Evolutionary conservation across 805 yeast species (phyloP).

Genomic region (Schwanniomyces vanrijiae): DNA sequence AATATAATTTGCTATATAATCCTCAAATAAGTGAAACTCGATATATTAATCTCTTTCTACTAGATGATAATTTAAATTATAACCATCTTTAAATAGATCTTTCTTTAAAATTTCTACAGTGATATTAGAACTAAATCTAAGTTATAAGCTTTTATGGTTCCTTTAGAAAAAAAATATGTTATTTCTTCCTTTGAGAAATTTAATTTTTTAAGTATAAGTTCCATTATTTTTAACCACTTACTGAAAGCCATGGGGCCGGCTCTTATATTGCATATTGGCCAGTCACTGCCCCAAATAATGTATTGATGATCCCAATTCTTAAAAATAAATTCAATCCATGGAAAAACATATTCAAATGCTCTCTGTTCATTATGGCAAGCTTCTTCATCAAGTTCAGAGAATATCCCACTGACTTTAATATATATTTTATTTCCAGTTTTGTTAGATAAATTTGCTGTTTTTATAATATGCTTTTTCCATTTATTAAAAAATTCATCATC

Average conservation of each 20-base stretch:
- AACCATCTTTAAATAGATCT: no score
- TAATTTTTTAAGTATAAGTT: constrained; percentile 13
- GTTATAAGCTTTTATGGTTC: background rate
- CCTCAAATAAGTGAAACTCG: no score
- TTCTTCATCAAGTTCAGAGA: constrained; percentile 33
- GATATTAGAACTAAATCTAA: background rate
- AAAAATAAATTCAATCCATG: constrained; percentile 30
- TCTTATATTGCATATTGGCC: constrained; percentile 39
- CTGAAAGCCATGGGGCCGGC: constrained; percentile 11
- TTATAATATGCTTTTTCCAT: constrained; percentile 21
- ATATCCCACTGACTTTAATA: constrained; percentile 43
- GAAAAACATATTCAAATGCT: constrained; percentile 19
- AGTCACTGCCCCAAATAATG: constrained; percentile 44
- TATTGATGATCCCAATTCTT: constrained; percentile 29
- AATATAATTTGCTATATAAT: no score
- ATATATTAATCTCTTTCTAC: no score
- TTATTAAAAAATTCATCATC: constrained; percentile 8
- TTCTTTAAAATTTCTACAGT: no score
- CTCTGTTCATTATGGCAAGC: constrained; percentile 9
- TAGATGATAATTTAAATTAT: no score
- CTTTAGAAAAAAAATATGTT: background rate
- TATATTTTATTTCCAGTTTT: constrained; percentile 18
- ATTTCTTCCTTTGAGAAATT: background rate
- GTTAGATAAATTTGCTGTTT: constrained; percentile 9
- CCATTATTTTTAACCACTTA: constrained; percentile 23